Percentiles rank a stretch among this genome's conserved stretches.
Evolutionary conservation across 179 eudicot species (phyloP).

Genomic region (Silene noctiflora): DNA sequence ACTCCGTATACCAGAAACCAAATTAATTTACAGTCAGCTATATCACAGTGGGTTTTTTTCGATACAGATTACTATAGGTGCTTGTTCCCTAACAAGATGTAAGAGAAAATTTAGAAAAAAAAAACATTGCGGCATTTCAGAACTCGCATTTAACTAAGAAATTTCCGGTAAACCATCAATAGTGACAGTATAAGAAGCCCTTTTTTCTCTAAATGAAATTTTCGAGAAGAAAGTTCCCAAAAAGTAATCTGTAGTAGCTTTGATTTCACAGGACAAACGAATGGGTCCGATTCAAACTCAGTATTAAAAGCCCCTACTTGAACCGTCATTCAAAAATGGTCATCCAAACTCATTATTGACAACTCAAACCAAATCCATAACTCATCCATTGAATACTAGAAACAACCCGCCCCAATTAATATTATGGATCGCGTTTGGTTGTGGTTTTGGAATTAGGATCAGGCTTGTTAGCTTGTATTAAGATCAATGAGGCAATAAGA

Average conservation of each 20-base stretch:
- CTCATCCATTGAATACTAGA: no score
- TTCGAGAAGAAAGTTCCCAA: background rate
- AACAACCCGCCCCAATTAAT: no score
- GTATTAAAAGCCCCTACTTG: no score
- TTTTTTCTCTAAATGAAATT: background rate
- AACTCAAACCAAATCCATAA: no score
- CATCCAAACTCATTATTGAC: background rate
- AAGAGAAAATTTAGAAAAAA: background rate
- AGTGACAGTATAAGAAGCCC: background rate
- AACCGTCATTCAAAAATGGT: background rate
- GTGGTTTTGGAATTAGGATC: no score
- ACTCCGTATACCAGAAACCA: background rate
- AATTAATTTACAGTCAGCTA: background rate
- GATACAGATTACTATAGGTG: background rate
- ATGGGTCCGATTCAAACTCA: no score
- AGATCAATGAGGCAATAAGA: no score
- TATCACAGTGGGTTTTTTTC: background rate
- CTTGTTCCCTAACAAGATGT: conserved; percentile 5
- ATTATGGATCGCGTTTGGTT: no score
- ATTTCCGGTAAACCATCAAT: background rate
- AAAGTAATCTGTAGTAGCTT: background rate
- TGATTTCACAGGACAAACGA: background rate
- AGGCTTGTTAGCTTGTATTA: no score
- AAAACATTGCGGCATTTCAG: background rate
- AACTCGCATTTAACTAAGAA: background rate